Evolutionary conservation across 148 eudicot genomes (phyloP).

Genomic region (Rhododendron molle): DNA sequence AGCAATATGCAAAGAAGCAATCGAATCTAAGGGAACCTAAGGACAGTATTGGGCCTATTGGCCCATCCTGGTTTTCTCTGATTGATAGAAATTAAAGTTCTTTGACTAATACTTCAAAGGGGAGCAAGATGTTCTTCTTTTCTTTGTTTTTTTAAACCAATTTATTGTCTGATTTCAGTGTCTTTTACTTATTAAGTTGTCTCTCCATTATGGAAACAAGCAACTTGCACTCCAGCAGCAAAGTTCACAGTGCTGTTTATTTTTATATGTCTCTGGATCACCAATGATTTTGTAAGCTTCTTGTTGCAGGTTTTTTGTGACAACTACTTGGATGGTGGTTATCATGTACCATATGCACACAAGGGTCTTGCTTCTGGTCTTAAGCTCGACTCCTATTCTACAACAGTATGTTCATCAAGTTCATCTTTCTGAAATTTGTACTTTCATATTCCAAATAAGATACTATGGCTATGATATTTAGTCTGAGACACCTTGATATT

Average conservation of each 20-base stretch:
- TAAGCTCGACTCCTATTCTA: constrained; percentile 56
- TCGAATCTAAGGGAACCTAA: neutral
- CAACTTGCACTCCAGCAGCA: neutral
- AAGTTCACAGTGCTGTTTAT: neutral
- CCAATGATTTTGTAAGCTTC: neutral
- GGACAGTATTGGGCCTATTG: neutral
- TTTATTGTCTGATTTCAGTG: neutral
- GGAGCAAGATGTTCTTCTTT: neutral
- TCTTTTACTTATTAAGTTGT: neutral
- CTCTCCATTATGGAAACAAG: neutral
- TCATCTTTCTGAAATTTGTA: neutral
- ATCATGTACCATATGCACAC: constrained; percentile 76
- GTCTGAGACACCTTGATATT: neutral
- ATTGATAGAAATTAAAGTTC: neutral
- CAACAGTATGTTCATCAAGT: constrained; percentile 35
- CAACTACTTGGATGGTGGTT: constrained; percentile 80
- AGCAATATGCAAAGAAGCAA: neutral
- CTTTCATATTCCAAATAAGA: neutral
- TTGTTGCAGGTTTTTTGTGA: constrained; percentile 64
- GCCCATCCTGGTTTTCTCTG: neutral
- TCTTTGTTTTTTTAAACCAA: neutral
- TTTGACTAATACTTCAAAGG: neutral
- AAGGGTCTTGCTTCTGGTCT: constrained; percentile 74
- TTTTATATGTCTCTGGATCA: neutral
- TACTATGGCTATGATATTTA: neutral